Percentiles rank a stretch among this genome's conserved stretches.
These are phyloP conservation scores for Saccharomycopsis fibuligera DNA, from an alignment of 805 yeast species.

Conservation along the genomic window DNA sequence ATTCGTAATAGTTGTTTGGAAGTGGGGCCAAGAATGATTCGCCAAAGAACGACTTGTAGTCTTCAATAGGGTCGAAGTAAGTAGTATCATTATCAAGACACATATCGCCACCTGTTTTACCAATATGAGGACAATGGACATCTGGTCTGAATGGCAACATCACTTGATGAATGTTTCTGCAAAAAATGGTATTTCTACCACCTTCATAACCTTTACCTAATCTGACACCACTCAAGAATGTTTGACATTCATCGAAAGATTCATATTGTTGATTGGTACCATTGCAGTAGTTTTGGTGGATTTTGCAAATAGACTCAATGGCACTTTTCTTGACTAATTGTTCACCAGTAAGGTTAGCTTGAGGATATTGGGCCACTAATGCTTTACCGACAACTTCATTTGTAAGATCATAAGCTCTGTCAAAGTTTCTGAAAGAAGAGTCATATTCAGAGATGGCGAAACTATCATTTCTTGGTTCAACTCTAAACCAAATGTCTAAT, in stretches of 20 bases:
- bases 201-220: slow-evolving; percentile 25
- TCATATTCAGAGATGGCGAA: slow-evolving; percentile 23
- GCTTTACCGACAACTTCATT: slow-evolving; percentile 13
- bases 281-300: slow-evolving; percentile 22
- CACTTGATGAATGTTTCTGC: slow-evolving; percentile 25
- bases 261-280: slow-evolving; percentile 23
- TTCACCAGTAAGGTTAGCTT: no score
- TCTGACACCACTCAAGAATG: slow-evolving; percentile 20
- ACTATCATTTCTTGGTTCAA: no score
- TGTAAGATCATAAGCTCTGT: slow-evolving; percentile 19
- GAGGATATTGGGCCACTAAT: slow-evolving; percentile 9
- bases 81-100: slow-evolving; percentile 23
- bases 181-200: slow-evolving; percentile 25
- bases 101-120: slow-evolving; percentile 27
- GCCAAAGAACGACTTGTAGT: slow-evolving; percentile 12
- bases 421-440: slow-evolving; percentile 22
- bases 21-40: no score
- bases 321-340: slow-evolving; percentile 12
- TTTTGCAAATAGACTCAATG: slow-evolving; percentile 23
- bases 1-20: no score
- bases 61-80: slow-evolving; percentile 12
- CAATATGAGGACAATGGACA: slow-evolving; percentile 26
- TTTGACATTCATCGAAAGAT: slow-evolving; percentile 20
- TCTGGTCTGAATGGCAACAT: slow-evolving; percentile 24
- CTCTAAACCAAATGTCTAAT: slow-evolving; percentile 18